Evolutionary conservation across 148 eudicot genomes (phyloP), one percentile per base, ranked within the genome.

Genomic region (Polygonum aviculare): DNA sequence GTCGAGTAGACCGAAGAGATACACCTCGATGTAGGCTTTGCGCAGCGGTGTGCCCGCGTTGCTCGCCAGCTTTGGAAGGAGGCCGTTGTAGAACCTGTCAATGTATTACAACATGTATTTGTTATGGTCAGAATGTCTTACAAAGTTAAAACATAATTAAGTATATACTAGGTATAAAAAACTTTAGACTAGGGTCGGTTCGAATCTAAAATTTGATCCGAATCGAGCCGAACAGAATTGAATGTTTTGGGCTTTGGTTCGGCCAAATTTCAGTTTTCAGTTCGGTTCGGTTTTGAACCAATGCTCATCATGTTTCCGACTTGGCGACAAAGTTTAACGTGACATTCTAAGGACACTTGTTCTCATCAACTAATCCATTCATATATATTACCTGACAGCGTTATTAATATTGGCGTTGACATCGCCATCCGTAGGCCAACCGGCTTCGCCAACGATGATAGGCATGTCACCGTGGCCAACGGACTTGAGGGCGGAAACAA

Each of bases 391-490:
- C 62, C 74, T 78, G 5, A 76, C 12, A 11, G 98, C 98, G 36
- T 69, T 81, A 35, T 83, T 78, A 16, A 80, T 44, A 36, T 89
- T 95, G 8, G 94, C 98, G 15, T 92, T 83, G 48, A 77, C 79
- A 74, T 95, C 96, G 7, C 98, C 98, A 11, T 92, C 86, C 2
- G 98, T 95, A 1, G 98, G 98, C 98, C 98, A 95, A 2, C 98
- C 98, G 3, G 90, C 90, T 78, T 95, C 98, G 1, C 98, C 98
- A 0, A 95, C 86, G 7, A 95, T 75, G 19, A 95, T 86, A 0
- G 91, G 62, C 79, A 92, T 73, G 77, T 85, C 79, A 2, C 89
- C 90, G n/a, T 36, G 84, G 0, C 97, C 97, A 0, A 72, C 82
- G 0, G 86, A 84, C 54, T 78, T 87, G 51, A 95, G 72, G 33